A percentile compares a stretch with the other conserved stretches of the same genome.
phyloP scores from a whole-genome alignment of 345 rosid genomes.

The Erodium maritimum region DNA sequence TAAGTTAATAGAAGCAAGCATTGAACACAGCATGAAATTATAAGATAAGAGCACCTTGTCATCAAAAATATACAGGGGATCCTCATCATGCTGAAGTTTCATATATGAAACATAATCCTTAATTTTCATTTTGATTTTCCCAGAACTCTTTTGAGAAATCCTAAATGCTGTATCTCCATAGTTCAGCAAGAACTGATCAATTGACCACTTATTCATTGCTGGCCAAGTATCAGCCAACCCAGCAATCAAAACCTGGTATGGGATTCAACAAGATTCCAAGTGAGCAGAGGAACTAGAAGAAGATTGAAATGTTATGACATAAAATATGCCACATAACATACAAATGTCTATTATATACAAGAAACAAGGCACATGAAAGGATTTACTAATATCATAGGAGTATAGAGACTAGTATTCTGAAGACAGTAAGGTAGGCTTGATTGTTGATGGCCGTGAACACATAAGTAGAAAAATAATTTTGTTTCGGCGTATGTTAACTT shows the following conservation, averaged over 20 bases:
- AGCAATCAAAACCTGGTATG: conserved; percentile 56
- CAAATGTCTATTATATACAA: too few relatives aligned
- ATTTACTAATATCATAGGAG: too few relatives aligned
- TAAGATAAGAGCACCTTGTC: conserved; percentile 41
- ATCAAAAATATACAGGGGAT: conserved; percentile 89
- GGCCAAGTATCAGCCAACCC: conserved; percentile 85
- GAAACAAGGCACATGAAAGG: too few relatives aligned
- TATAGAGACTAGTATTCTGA: too few relatives aligned
- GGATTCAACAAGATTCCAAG: conserved; percentile 6
- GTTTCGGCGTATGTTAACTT: too few relatives aligned
- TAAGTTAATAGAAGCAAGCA: too few relatives aligned
- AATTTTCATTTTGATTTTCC: conserved; percentile 54
- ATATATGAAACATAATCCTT: conserved; percentile 74
- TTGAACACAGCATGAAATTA: too few relatives aligned
- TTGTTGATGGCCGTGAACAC: too few relatives aligned
- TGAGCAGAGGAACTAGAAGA: not conserved
- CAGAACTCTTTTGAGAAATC: conserved; percentile 74
- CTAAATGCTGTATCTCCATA: conserved; percentile 62
- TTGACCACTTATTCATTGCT: conserved; percentile 72
- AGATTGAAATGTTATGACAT: too few relatives aligned
- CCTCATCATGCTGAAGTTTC: conserved; percentile 79
- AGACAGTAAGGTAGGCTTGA: too few relatives aligned
- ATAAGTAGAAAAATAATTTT: too few relatives aligned
- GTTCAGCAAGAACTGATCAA: conserved; percentile 46
- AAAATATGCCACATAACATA: too few relatives aligned